Base-by-base conservation (phyloP, 2,329 filamentous ascomycete genomes). In the Scedosporium minutisporum region DNA sequence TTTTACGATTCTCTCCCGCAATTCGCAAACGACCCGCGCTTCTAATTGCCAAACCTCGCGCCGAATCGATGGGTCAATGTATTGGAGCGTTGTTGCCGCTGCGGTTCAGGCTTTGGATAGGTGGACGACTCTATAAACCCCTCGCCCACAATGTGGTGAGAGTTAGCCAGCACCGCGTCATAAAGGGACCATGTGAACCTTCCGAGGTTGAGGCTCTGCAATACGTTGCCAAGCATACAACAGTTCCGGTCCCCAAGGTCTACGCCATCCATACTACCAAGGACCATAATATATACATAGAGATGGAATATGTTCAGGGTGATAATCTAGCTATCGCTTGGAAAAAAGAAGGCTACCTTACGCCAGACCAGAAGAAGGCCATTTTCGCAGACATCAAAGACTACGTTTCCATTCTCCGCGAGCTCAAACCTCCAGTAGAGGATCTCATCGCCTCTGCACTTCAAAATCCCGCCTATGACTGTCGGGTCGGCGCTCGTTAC, bases 191-290 rank as follows among this genome's bases (percentile, higher is more conserved):
- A 66, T 70, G 69, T 61, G 62, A 65, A 18, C 70, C 68, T 4
- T 60, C 67, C 1, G 70, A 72, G 64, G 63, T 72, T 4, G 70
- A 71, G 60, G 71, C 69, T 12, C 69, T 72, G 67, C 67, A 68
- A 59, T 73, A 72, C 58, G 62, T 73, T 61, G 66, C 69, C 44
- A 38, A 57, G 57, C 64, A 71, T 58, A 72, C 70, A 33, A 61
- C 60, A 2, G 65, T 73, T 38, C 71, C 71, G 6, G 60, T 73
- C 1, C 70, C 70, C 23, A 68, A 60, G 38, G 7, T 73, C 23
- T 67, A 69, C 44, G 66, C 64, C 4, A 60, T 70, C 29, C 69
- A 71, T 60, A 68, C 61, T 3, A 9, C 64, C 3, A 5, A 57
- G 2, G 58, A 65, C 7, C 18, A 60, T 6, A 10, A 0, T 1